Evolutionary conservation across 2,329 filamentous ascomycete genomes (phyloP), one percentile per base, ranked within the genome.

Genomic region (Pezicula radicicola): DNA sequence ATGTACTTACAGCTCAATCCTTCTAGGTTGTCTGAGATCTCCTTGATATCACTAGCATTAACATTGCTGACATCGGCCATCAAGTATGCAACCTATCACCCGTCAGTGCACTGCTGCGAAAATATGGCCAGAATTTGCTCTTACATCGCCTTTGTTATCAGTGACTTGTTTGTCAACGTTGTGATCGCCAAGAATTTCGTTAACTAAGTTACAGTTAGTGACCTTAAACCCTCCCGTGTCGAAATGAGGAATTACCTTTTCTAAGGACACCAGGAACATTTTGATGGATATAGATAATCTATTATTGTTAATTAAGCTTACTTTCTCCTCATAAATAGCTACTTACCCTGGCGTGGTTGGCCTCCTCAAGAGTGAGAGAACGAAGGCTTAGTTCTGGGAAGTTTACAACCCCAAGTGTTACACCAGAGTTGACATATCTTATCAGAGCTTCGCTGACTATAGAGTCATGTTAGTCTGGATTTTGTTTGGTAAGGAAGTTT

Each of bases 101-200:
- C 12, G 46, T 69, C 48, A 68, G 60, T 36, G 30, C 12, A 4
- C 30, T 33, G 30, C 30, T 33, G 30, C 12, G 30, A 43, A 25
- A 6, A 16, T 28, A 7, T 28, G 13, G 28, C 30, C 8, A 21
- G 16, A 45, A 16, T 9, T n/a, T 8, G 15, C 37, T 61, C 80
- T 59, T 73, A 89, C 87, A 68, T 97, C 93, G 61, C 91, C 93
- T 75, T 87, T 88, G 73, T 89, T 96, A 70, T 97, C 94, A 47
- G 90, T 94, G 77, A 95, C 97, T 74, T 99, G 94, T 79, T 97
- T 97, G 75, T 97, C 93, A 62, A 99, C 92, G 70, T 99, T 99
- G 77, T 99, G 92, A 65, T 95, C 86, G 41, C 88, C 89, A 45
- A 99, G 80, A 56, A 97, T 91, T 66, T 94, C 89, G 77, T 99